Conservation (phyloP, 2,329 filamentous ascomycete genomes). For the Madurella fahalii region DNA sequence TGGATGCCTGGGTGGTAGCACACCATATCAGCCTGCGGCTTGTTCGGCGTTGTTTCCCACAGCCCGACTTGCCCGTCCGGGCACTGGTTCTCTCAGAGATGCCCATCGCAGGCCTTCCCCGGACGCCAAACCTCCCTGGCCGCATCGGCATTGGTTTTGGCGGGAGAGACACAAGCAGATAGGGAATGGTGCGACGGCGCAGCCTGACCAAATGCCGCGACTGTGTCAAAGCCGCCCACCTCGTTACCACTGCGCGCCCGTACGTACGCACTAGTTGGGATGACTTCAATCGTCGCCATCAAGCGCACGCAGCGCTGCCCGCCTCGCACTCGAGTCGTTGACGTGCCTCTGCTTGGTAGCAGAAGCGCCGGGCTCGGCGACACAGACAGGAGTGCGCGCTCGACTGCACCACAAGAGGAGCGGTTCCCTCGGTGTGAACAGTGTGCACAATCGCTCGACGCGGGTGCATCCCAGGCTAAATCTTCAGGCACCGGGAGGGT, state of each 20-base stretch:
- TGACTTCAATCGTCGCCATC: neutral
- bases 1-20: conserved; percentile 23
- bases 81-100: conserved; percentile 4
- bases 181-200: conserved; percentile 17
- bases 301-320: conserved; percentile 13
- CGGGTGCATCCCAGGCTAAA: conserved; percentile 19
- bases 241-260: neutral
- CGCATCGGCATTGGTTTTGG: conserved; percentile 22
- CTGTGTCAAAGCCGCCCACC: conserved; percentile 10
- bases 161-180: conserved; percentile 15
- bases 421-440: conserved; percentile 3
- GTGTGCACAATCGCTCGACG: conserved; percentile 14
- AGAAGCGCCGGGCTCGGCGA: conserved; percentile 5
- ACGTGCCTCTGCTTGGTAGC: conserved; percentile 11
- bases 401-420: neutral
- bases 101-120: conserved; percentile 16
- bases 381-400: conserved; percentile 1
- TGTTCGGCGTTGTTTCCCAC: conserved; percentile 43
- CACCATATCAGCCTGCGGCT: conserved; percentile 46
- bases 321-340: conserved; percentile 6
- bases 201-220: conserved; percentile 24
- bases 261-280: neutral
- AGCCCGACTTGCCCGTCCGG: conserved; percentile 22
- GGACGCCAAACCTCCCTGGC: conserved; percentile 12
- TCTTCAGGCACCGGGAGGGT: conserved; percentile 11